Conservation (phyloP, 768 basidiomycete species). For the Leucogyrophana mollusca region DNA sequence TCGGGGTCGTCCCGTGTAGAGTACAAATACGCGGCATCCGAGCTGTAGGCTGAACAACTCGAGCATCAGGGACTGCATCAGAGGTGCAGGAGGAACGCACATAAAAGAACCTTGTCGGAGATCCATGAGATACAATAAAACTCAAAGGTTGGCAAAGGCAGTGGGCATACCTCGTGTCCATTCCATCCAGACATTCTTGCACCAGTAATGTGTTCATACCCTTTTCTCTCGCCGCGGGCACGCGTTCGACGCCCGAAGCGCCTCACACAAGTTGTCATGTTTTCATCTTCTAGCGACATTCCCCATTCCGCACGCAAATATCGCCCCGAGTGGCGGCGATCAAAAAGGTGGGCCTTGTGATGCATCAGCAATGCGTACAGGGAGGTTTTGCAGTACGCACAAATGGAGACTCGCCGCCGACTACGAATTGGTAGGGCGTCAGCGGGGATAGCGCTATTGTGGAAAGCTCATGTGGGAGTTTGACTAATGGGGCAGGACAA, state of each 20-base stretch:
- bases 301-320: slow-evolving; percentile 72
- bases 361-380: background rate
- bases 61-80: slow-evolving; percentile 2
- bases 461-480: slow-evolving; percentile 63
- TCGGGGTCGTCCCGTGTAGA: slow-evolving; percentile 66
- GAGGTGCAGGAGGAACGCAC: slow-evolving; percentile 37
- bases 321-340: slow-evolving; percentile 70
- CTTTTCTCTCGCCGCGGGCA: slow-evolving; percentile 32
- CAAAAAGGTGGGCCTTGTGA: slow-evolving; percentile 52
- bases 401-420: slow-evolving; percentile 77
- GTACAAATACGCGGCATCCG: slow-evolving; percentile 71
- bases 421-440: slow-evolving; percentile 81
- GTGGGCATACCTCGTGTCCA: slow-evolving; percentile 64
- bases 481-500: slow-evolving; percentile 74
- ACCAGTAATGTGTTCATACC: slow-evolving; percentile 70
- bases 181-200: slow-evolving; percentile 67
- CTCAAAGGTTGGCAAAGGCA: background rate
- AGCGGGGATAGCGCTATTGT: slow-evolving; percentile 75
- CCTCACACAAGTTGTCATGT: slow-evolving; percentile 76
- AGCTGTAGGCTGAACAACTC: slow-evolving; percentile 58
- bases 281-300: slow-evolving; percentile 41
- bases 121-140: slow-evolving; percentile 10
- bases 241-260: slow-evolving; percentile 61
- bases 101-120: slow-evolving; percentile 53
- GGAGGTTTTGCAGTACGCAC: slow-evolving; percentile 42